Base-by-base conservation (phyloP, 73 alveolate species). In the Tetrahymena malaccensis region DNA sequence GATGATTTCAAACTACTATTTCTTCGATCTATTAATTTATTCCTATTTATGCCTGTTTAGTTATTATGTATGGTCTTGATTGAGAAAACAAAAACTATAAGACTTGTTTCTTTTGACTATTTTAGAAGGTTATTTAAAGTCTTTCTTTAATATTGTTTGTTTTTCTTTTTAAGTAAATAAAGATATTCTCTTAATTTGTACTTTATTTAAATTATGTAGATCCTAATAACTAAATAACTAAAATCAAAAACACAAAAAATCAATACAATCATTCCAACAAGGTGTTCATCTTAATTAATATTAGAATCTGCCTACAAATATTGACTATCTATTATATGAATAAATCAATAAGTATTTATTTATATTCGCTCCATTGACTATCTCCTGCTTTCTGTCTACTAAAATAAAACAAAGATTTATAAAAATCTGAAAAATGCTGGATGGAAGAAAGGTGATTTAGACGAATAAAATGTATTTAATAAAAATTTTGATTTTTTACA, bases 11-110 rank as follows among this genome's bases (percentile, higher is more conserved):
- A 57, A 50, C 83, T 19, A 50, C 83, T 50, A 50, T 50, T 2
- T 50, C 93, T 97, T 97, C 40, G 17, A 33, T 93, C 94, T 43
- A 43, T 34, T 50, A 95, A 93, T 93, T 22, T 27, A 94, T 1
- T 43, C 40, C 43, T 70, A 21, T 37, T 83, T 16, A 22, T 22
- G 34, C 55, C 21, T 94, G 34, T 11, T 70, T 70, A 27, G 37
- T 27, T n/a, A n/a, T n/a, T n/a, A 35, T 35, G 43, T 35, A 27
- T 31, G 34, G 37, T 7, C 37, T n/a, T 70, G 16, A 27, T 70
- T 15, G 17, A 70, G 89, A 70, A 70, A 22, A 70, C 40, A 70
- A 70, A n/a, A 27, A 31, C 89, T 70, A 70, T 70, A 70, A 70
- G 25, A n/a, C 19, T 70, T 31, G 40, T 12, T 70, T 70, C 89